phyloP scores from a whole-genome alignment of 306 rosid species.

The Adenanthera pavonina region DNA sequence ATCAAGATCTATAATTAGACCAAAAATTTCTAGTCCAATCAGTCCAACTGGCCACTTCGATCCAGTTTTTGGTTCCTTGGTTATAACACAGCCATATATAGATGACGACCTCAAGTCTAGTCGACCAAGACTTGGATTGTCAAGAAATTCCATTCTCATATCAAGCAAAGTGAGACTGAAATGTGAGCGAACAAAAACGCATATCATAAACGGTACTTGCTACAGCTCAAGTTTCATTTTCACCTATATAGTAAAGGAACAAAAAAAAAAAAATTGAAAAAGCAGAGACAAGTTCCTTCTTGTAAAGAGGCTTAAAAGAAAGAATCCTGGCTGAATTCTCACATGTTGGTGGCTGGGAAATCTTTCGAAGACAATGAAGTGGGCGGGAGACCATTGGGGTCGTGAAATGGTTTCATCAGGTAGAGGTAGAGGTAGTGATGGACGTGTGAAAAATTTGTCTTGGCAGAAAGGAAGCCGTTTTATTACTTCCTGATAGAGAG shows the following conservation, averaged over 20 bases:
- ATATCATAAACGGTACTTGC: slow-evolving; percentile 39
- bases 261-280: neutral
- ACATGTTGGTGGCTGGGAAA: slow-evolving; percentile 50
- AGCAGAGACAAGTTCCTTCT: slow-evolving; percentile 28
- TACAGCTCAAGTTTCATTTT: slow-evolving; percentile 44
- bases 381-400: slow-evolving; percentile 36
- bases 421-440: slow-evolving; percentile 39
- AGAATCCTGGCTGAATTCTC: slow-evolving; percentile 44
- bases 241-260: neutral
- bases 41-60: no score
- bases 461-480: slow-evolving; percentile 12
- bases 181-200: slow-evolving; percentile 21
- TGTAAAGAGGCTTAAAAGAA: neutral
- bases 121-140: slow-evolving; percentile 28
- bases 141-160: slow-evolving; percentile 31
- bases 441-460: slow-evolving; percentile 34
- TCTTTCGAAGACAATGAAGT: slow-evolving; percentile 29
- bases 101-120: neutral
- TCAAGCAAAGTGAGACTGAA: slow-evolving; percentile 13
- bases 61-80: neutral
- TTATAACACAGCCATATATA: neutral
- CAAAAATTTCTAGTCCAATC: no score
- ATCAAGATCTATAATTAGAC: no score
- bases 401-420: slow-evolving; percentile 36
- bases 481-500: slow-evolving; percentile 92